Evolutionary conservation across 164 flowering plant species (phyloP).

Genomic region (Vitis riparia): DNA sequence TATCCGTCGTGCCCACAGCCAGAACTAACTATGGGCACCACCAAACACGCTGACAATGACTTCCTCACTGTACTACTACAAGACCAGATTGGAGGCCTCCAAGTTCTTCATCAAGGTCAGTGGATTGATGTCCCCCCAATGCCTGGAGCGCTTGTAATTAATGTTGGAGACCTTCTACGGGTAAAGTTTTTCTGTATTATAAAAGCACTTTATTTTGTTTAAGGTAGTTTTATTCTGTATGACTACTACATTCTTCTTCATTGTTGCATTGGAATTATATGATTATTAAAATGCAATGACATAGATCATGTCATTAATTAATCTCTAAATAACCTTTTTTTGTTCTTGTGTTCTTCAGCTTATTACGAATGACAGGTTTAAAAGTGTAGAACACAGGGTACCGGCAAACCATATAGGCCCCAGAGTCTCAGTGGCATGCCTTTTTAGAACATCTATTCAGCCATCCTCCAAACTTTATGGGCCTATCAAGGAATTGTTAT

Average conservation of each 20-base stretch:
- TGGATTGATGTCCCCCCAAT: conserved; percentile 16
- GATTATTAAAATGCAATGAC: no score
- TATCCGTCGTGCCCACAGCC: conserved; percentile 29
- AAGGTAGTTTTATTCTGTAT: neutral
- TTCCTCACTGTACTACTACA: conserved; percentile 24
- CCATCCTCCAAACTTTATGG: conserved; percentile 16
- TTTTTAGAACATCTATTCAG: conserved; percentile 8
- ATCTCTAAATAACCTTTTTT: neutral
- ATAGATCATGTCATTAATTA: neutral
- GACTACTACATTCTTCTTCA: no score
- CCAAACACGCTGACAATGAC: conserved; percentile 18
- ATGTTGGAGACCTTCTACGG: conserved; percentile 28
- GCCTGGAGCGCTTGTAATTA: conserved; percentile 16
- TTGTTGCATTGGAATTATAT: no score
- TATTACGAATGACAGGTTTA: conserved; percentile 23
- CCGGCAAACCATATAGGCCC: conserved; percentile 21
- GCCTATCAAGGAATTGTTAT: conserved; percentile 30
- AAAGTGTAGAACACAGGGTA: conserved; percentile 29
- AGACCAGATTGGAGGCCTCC: conserved; percentile 29
- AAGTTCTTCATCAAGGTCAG: conserved; percentile 15
- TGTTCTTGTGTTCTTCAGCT: conserved; percentile 11
- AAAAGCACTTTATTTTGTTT: neutral
- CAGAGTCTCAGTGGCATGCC: conserved; percentile 28
- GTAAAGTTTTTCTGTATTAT: neutral
- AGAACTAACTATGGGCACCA: conserved; percentile 20